These are phyloP conservation scores for Rubia tinctorum DNA, from an alignment of 305 asterid species.

Conservation along the genomic window DNA sequence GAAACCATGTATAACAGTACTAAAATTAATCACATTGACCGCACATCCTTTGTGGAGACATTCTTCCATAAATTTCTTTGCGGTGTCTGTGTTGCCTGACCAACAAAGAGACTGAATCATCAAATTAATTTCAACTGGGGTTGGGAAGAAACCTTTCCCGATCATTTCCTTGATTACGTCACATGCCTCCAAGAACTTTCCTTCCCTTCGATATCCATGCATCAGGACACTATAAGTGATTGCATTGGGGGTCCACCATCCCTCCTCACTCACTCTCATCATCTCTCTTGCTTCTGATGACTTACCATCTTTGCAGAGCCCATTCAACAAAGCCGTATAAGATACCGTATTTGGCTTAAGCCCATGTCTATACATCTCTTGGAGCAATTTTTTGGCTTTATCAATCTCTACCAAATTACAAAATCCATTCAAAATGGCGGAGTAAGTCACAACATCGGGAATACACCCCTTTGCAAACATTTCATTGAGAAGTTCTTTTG, in stretches of 20 bases:
- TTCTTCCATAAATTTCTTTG: constrained; percentile 69
- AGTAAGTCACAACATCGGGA: constrained; percentile 96
- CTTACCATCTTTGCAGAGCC: constrained; percentile 70
- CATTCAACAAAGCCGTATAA: constrained; percentile 71
- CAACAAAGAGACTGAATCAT: constrained; percentile 69
- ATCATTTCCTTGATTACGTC: constrained; percentile 71
- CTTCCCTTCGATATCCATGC: constrained; percentile 93
- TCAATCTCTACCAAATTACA: constrained; percentile 48
- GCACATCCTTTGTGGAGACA: constrained; percentile 83
- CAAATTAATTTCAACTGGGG: constrained; percentile 81
- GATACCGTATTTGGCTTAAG: constrained; percentile 85
- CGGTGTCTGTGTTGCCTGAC: constrained; percentile 48
- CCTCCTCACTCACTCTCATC: constrained; percentile 70
- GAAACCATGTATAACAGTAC: constrained; percentile 84
- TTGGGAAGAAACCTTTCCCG: constrained; percentile 62
- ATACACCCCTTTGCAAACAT: constrained; percentile 68
- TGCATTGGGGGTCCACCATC: constrained; percentile 87
- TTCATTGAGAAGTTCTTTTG: constrained; percentile 70
- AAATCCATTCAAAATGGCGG: constrained; percentile 74
- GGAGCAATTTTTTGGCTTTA: constrained; percentile 70
- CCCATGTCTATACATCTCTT: constrained; percentile 79
- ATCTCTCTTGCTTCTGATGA: constrained; percentile 80
- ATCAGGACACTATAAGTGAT: constrained; percentile 78
- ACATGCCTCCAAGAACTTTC: constrained; percentile 74
- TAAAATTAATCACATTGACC: constrained; percentile 80